These are phyloP conservation scores for Botryococcus braunii DNA, from an alignment of 163 green algal species.

Conservation along the genomic window DNA sequence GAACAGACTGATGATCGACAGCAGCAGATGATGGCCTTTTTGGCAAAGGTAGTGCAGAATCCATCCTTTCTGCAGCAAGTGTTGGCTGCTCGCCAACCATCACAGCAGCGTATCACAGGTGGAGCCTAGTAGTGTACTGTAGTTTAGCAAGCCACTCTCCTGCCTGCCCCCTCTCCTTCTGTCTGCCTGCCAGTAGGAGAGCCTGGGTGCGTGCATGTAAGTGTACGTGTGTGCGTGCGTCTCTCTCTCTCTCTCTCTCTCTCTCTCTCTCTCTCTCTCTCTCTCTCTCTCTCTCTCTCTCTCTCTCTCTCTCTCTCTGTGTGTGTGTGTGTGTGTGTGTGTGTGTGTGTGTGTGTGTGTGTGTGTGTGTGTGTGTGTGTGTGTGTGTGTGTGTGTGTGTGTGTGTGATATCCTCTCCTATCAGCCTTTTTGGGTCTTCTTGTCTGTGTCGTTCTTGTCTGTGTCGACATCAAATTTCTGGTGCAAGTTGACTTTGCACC, in stretches of 20 bases:
- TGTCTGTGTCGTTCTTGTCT: slow-evolving; percentile 3
- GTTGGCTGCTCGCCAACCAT: slow-evolving; percentile 20
- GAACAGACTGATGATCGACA: slow-evolving; percentile 64
- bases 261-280: not conserved
- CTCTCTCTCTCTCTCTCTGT: not conserved
- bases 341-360: not conserved
- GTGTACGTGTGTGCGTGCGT: not conserved
- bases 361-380: not conserved
- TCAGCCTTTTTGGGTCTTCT: not conserved
- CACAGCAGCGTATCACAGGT: slow-evolving; percentile 8
- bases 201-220: not conserved
- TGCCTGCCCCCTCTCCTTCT: not conserved
- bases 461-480: slow-evolving; percentile 3
- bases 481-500: not conserved
- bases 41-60: slow-evolving; percentile 71
- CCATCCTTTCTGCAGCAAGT: slow-evolving; percentile 69
- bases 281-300: not conserved
- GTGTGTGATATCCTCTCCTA: slow-evolving; percentile 2
- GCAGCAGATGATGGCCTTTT: slow-evolving; percentile 75
- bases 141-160: not conserved
- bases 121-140: not conserved
- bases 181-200: no score
- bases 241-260: not conserved
- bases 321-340: not conserved
- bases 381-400: not conserved